These are phyloP conservation scores for Candida dajiaensis DNA, from an alignment of 805 yeast genomes.

Conservation along the genomic window DNA sequence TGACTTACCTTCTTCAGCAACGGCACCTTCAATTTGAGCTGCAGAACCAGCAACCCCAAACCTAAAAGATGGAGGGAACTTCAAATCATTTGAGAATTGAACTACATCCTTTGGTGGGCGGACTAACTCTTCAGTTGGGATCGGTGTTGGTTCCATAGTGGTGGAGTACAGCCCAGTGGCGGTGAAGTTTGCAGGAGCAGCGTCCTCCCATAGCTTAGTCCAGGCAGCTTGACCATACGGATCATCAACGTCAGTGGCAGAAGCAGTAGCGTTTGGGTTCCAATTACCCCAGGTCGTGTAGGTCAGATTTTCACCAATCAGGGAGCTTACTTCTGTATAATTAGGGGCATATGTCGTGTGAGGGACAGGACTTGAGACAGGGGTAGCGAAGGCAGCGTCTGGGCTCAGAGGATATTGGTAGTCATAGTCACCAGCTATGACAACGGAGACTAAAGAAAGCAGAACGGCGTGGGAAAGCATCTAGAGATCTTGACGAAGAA, in stretches of 20 bases:
- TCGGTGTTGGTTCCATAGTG: not conserved
- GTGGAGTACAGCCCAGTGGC: not conserved
- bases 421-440: not conserved
- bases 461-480: not conserved
- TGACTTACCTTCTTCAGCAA: not conserved
- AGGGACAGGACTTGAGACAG: not conserved
- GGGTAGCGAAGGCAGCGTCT: not conserved
- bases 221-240: not conserved
- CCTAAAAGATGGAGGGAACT: not conserved
- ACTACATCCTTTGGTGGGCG: not conserved
- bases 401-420: not conserved
- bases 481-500: not conserved
- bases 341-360: not conserved
- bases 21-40: not conserved
- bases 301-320: not conserved
- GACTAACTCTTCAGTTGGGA: not conserved
- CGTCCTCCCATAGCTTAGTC: not conserved
- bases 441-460: not conserved
- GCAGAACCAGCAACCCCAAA: not conserved
- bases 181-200: not conserved
- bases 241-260: not conserved
- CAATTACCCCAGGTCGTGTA: not conserved
- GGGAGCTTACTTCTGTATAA: not conserved
- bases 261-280: not conserved
- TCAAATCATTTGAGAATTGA: not conserved